Conservation (phyloP, 345 rosid genomes). For the Hypericum androsaemum region DNA sequence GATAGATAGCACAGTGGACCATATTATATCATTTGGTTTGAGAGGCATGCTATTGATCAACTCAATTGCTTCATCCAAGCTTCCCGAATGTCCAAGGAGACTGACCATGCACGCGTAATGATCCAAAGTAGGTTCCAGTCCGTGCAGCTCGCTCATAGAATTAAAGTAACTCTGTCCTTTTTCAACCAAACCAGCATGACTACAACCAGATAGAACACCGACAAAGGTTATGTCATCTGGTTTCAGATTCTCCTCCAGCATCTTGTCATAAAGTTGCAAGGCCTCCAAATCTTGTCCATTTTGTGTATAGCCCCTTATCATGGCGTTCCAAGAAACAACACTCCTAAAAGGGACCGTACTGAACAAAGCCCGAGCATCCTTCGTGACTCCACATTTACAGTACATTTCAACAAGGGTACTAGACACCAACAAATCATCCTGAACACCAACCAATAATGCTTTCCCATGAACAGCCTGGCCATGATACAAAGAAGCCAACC, state of each 20-base stretch:
- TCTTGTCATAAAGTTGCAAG: constrained; percentile 33
- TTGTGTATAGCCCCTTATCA: constrained; percentile 47
- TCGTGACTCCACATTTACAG: constrained; percentile 44
- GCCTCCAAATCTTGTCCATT: constrained; percentile 48
- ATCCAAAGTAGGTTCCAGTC: constrained; percentile 30
- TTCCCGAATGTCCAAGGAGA: constrained; percentile 47
- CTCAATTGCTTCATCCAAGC: constrained; percentile 30
- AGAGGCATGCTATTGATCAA: constrained; percentile 34
- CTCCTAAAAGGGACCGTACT: constrained; percentile 29
- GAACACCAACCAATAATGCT: constrained; percentile 33
- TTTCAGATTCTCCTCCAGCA: constrained; percentile 34
- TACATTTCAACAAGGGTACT: constrained; percentile 47
- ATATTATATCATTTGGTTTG: constrained; percentile 37
- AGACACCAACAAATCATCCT: constrained; percentile 41
- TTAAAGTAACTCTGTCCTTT: constrained; percentile 38
- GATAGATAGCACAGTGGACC: constrained; percentile 45
- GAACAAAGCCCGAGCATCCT: constrained; percentile 34
- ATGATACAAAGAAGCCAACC: constrained; percentile 35
- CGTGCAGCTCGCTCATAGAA: constrained; percentile 35
- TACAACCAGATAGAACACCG: constrained; percentile 50
- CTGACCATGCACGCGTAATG: constrained; percentile 46
- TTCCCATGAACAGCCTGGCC: constrained; percentile 47
- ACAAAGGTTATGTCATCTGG: constrained; percentile 44
- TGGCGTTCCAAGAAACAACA: constrained; percentile 49
- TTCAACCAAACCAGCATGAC: constrained; percentile 41